Evolutionary conservation across 225 moss, liverwort and hornwort genomes (phyloP), one percentile per base, ranked within the genome.

Genomic region (Antitrichia curtipendula): DNA sequence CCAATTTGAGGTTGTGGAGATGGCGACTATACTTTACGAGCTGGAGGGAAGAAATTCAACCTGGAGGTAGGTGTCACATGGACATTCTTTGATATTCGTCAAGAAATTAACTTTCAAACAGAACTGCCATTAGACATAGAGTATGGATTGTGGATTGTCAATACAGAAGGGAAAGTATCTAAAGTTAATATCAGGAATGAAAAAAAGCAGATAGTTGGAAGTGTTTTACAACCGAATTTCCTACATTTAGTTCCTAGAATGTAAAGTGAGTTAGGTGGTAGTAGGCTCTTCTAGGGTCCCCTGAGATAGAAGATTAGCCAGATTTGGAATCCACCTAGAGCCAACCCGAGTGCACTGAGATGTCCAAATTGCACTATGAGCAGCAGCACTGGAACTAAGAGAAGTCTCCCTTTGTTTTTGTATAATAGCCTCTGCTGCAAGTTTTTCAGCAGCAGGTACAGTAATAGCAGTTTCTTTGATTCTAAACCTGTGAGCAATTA

Each of bases 291-390:
- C 40, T 40, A 63, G 9, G 0, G 9, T 63, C 34, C 34, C 63
- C 0, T 63, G 17, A 63, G 63, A 9, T 9, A n/a, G n/a, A n/a
- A 17, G 18, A 63, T 8, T 63, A 34, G 5, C 0, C 2, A 1
- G 17, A 71, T 71, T 71, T 13, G 71, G 71, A 14, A 71, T 8
- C 71, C 71, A 71, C 41, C 2, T 41, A 1, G 17, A 63, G 17
- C 63, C 71, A 40, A 71, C 8, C 6, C 13, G 13, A 71, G 71
- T 71, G 13, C 71, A 71, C 25, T 71, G 41, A 15, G 71, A 24
- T 71, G 41, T 71, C 71, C 71, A 71, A 71, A 16, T 71, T 71
- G 13, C 41, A 43, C 41, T 41, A 43, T 71, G 25, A 71, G 25
- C 15, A 43, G 8, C 13, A 43, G 3, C 13, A 71, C 41, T 71